Evolutionary conservation across 116 monocot species (phyloP), one percentile per base, ranked within the genome.

Genomic region (Posidonia oceanica): DNA sequence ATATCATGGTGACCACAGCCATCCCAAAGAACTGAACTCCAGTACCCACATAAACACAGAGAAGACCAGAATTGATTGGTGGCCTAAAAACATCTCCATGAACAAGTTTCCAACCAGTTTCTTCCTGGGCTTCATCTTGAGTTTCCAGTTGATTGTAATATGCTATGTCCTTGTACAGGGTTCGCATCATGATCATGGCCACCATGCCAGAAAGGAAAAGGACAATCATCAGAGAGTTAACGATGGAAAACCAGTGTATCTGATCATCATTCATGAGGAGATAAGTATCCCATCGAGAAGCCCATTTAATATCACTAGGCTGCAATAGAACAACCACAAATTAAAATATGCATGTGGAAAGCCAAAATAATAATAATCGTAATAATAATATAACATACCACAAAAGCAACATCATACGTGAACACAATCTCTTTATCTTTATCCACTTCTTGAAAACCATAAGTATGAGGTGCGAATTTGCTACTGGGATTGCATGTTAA

Each of bases 181-280:
- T 90, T 74, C 84, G 81, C 79, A 90, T 70, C 86, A 86, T 90
- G 63, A 90, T 86, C 86, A 90, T 89, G 52, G 83, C 89, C n/a
- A 89, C 85, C 85, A 86, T 81, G 48, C 84, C 83, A 54, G 91
- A 91, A 20, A 91, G 80, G 74, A 91, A 91, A n/a, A 91, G 84
- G 7, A 91, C 84, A 36, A 91, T 91, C 91, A 91, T 84, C 56
- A 87, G 67, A 0, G 91, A 91, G 55, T 91, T 90, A 39, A 90
- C 78, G 29, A 86, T 84, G n/a, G 90, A 90, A 75, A 90, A 86
- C 90, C 90, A 90, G 68, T 90, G 90, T 59, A 86, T 90, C 48
- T 84, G 90, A 51, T 86, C 84, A 61, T 90, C 86, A 67, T 80
- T 86, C 82, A 84, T 86, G 76, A 90, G 84, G 42, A 91, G 84